Evolutionary conservation across 495 filamentous ascomycete genomes (phyloP), one percentile per base, ranked within the genome.

Genomic region (Penicillium bialowiezense): DNA sequence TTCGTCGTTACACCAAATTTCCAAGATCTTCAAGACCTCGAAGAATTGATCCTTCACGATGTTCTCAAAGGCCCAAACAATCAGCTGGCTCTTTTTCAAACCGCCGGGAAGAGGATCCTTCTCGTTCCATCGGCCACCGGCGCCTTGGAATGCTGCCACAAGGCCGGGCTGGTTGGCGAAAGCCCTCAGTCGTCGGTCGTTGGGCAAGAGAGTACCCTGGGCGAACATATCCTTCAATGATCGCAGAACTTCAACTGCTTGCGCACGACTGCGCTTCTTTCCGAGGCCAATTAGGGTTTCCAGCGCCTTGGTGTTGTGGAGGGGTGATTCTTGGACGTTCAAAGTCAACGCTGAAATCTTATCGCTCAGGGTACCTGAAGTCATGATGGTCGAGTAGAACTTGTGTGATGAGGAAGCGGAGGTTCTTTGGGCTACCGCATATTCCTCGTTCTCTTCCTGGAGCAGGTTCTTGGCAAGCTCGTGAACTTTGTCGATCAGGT

Each of bases 341-440:
- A 98, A 74, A 1, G 93, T 98, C 56, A 97, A 70, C 5, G 93
- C 93, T 3, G 95, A 97, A 23, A 97, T 88, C 66, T 96, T 97
- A 70, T 98, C 93, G 28, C 90, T 93, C 43, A 96, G 78, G 7
- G 95, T 98, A 71, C 93, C 93, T 1, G 91, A 90, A 13, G 90
- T 72, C 93, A 98, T 97, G 64, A 98, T 95, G 5, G 90, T 95
- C 2, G 88, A 87, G 72, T 97, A 83, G 74, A 97, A 98, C 67
- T 87, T 93, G 61, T 91, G 85, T 8, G 91, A 88, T 1, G 93
- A 96, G 34, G 88, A 86, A 18, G 80, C 71, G 1, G 76, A 75
- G 8, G 72, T 65, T 45, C 77, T 54, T 55, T 78, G 53, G 59
- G 77, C 67, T 31, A 70, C 66, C 8, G 71, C 67, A 63, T 90